Evolutionary conservation across 139 green algal genomes (phyloP).

Genomic region (Pedinophyceae sp.): DNA sequence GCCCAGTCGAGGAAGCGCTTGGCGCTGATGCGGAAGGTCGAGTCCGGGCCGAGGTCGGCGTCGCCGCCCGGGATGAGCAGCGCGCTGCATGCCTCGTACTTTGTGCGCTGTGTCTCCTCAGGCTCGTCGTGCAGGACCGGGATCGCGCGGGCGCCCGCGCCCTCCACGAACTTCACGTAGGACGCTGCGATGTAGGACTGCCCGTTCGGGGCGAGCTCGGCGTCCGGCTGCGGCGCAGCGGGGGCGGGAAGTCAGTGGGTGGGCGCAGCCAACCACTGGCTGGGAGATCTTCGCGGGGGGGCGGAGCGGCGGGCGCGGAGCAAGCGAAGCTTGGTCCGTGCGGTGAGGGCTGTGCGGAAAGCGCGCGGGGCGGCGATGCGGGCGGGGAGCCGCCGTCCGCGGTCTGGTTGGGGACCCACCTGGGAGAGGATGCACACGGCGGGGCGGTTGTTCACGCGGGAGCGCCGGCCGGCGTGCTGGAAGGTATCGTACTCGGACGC

Average conservation of each 20-base stretch:
- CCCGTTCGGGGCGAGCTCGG: slow-evolving; percentile 32
- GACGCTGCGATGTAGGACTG: slow-evolving; percentile 62
- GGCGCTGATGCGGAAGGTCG: background rate
- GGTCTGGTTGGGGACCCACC: slow-evolving; percentile 4
- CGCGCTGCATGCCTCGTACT: too few species aligned
- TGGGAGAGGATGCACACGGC: slow-evolving; percentile 47
- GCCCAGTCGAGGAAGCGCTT: background rate
- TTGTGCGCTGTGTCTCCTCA: too few species aligned
- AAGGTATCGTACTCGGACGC: too few species aligned
- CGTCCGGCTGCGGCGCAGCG: slow-evolving; percentile 19
- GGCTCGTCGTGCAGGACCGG: too few species aligned
- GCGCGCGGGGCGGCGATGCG: slow-evolving; percentile 9
- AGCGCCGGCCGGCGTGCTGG: too few species aligned
- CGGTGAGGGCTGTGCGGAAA: slow-evolving; percentile 3
- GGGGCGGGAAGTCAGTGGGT: background rate
- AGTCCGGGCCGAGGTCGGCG: background rate
- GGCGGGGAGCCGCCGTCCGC: background rate
- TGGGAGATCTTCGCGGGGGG: too few species aligned
- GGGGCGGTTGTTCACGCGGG: slow-evolving; percentile 31
- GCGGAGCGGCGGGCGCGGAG: too few species aligned
- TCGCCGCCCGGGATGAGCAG: background rate
- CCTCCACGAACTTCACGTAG: slow-evolving; percentile 62
- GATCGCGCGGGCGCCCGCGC: too few species aligned
- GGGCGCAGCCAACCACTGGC: too few species aligned
- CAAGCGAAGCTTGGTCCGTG: too few species aligned